Conservation (phyloP, 257 asterid genomes). For the Agastache rugosa region DNA sequence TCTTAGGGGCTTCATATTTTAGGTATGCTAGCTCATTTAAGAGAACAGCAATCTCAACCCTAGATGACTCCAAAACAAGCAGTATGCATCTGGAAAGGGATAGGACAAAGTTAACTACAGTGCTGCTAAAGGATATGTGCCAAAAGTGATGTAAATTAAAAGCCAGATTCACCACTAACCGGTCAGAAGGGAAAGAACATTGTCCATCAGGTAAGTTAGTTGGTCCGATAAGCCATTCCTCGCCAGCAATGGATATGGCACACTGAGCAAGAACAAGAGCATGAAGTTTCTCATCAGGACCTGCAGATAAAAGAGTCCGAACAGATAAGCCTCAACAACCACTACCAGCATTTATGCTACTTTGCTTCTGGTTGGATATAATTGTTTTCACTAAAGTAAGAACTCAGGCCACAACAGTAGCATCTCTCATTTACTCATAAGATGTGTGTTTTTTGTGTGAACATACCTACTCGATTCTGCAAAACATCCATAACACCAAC, state of each 20-base stretch:
- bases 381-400: constrained; percentile 19
- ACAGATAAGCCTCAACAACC: constrained; percentile 15
- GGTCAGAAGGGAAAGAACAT: constrained; percentile 58
- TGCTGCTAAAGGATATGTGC: constrained; percentile 18
- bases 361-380: constrained; percentile 7
- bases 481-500: constrained; percentile 76
- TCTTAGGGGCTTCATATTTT: constrained; percentile 71
- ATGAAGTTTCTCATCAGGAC: constrained; percentile 70
- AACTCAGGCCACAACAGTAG: constrained; percentile 5
- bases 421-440: constrained; percentile 25
- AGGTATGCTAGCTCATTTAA: constrained; percentile 84
- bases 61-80: constrained; percentile 86
- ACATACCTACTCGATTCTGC: constrained; percentile 87
- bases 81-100: constrained; percentile 68
- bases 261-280: constrained; percentile 82
- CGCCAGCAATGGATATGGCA: constrained; percentile 72
- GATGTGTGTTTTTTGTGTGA: constrained; percentile 25
- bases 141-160: constrained; percentile 23
- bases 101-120: constrained; percentile 20
- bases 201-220: constrained; percentile 47
- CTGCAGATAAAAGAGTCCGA: constrained; percentile 51
- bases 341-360: constrained; percentile 19
- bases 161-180: constrained; percentile 50
- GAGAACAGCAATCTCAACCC: constrained; percentile 91
- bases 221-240: constrained; percentile 74